A percentile compares a stretch with the other conserved stretches of the same genome.
These are phyloP conservation scores for Calonectria pteridis DNA, from an alignment of 2,329 filamentous ascomycete species.

Conservation along the genomic window DNA sequence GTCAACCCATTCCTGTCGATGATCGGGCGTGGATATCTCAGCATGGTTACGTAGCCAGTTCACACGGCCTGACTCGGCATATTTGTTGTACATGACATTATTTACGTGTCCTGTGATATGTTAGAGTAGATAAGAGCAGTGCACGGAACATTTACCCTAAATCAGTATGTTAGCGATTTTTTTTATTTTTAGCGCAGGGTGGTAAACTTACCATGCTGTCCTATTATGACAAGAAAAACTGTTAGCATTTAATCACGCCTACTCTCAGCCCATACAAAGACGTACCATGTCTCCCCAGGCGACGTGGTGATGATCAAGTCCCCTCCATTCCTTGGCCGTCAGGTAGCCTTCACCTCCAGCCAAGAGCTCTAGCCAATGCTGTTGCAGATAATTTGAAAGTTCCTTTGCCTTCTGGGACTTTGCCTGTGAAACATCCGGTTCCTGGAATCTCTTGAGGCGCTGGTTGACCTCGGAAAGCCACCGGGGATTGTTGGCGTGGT, in stretches of 20 bases:
- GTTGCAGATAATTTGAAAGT: conserved; percentile 38
- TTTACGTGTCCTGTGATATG: conserved; percentile 74
- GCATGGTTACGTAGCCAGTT: conserved; percentile 83
- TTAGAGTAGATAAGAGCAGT: background rate
- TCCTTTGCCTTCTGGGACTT: conserved; percentile 23
- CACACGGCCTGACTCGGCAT: conserved; percentile 84
- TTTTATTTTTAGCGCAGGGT: no score
- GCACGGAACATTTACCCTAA: conserved; percentile 24
- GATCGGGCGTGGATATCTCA: conserved; percentile 68
- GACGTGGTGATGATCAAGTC: conserved; percentile 75
- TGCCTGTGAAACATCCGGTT: background rate
- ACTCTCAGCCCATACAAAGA: conserved; percentile 40
- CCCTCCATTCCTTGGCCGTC: conserved; percentile 67
- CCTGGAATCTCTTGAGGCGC: conserved; percentile 8
- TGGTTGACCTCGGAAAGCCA: conserved; percentile 27
- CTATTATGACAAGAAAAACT: conserved; percentile 36
- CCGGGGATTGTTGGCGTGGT: conserved; percentile 22
- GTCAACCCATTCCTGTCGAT: conserved; percentile 75
- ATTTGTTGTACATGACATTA: conserved; percentile 86
- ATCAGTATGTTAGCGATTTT: background rate
- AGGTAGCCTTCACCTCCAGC: conserved; percentile 83
- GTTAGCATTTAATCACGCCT: background rate
- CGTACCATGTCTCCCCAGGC: conserved; percentile 89
- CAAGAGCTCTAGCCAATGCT: conserved; percentile 77
- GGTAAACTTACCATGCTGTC: conserved; percentile 65